Conservation (phyloP, 495 filamentous ascomycete species). For the Symbiotaphrina buchneri region DNA sequence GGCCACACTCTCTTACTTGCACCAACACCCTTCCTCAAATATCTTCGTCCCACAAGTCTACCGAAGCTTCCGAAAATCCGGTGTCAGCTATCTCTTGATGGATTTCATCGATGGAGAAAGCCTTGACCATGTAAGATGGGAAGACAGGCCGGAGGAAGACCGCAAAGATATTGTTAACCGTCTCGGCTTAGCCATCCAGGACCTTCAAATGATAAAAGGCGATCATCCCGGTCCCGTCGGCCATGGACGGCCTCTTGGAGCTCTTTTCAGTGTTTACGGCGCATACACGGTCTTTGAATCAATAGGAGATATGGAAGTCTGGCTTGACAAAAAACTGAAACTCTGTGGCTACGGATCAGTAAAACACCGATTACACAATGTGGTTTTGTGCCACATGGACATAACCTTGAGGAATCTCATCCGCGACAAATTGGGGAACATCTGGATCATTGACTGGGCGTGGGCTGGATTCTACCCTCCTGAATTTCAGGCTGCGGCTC, state of each 20-base stretch:
- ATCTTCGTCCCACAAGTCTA: too few relatives aligned
- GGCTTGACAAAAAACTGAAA: slow-evolving; percentile 10
- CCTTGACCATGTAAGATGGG: slow-evolving; percentile 12
- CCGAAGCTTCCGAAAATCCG: too few relatives aligned
- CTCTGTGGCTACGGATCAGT: slow-evolving; percentile 2
- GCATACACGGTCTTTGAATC: slow-evolving; percentile 13
- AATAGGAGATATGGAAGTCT: slow-evolving; percentile 10
- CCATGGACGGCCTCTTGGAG: slow-evolving; percentile 9
- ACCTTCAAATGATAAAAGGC: slow-evolving; percentile 10
- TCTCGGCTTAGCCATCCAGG: slow-evolving; percentile 8
- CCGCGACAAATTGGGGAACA: slow-evolving; percentile 2
- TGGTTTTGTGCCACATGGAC: slow-evolving; percentile 5
- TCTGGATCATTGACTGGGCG: slow-evolving; percentile 4
- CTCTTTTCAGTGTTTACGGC: slow-evolving; percentile 12
- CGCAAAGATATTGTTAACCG: slow-evolving; percentile 9
- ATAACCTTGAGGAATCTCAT: slow-evolving; percentile 1
- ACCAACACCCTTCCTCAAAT: too few relatives aligned
- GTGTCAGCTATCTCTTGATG: slow-evolving; percentile 16
- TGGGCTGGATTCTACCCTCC: slow-evolving; percentile 4
- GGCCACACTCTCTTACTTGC: too few relatives aligned
- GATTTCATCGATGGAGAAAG: slow-evolving; percentile 12
- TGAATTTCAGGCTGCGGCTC: slow-evolving; percentile 4
- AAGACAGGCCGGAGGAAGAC: slow-evolving; percentile 4
- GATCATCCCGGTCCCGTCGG: slow-evolving; percentile 11
- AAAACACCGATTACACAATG: slow-evolving; percentile 1